Evolutionary conservation across 2,329 filamentous ascomycete species (phyloP).

Genomic region (Niveomyces coronatus): DNA sequence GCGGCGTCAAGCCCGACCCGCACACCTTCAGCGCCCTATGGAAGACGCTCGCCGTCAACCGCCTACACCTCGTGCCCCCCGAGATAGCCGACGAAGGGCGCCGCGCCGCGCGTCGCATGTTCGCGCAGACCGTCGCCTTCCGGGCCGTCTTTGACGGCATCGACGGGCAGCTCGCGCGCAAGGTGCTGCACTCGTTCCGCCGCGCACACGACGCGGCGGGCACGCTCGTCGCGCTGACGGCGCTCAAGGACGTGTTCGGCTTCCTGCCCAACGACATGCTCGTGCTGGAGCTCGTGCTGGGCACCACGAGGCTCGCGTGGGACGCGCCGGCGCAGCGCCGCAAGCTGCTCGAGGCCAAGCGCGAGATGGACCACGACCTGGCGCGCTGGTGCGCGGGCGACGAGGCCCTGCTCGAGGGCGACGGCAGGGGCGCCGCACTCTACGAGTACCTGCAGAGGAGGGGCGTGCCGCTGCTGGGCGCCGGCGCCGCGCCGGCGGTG

Average conservation of each 20-base stretch:
- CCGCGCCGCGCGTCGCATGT: slow-evolving; percentile 29
- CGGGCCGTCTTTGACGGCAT: slow-evolving; percentile 34
- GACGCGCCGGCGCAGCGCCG: slow-evolving; percentile 29
- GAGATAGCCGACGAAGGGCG: slow-evolving; percentile 21
- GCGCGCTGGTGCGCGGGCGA: slow-evolving; percentile 20
- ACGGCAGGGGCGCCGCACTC: slow-evolving; percentile 28
- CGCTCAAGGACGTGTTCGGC: slow-evolving; percentile 31
- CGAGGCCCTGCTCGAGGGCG: slow-evolving; percentile 24
- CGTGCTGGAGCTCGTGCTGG: slow-evolving; percentile 35
- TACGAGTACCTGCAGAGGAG: slow-evolving; percentile 32
- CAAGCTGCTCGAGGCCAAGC: slow-evolving; percentile 32
- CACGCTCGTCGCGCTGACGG: slow-evolving; percentile 34
- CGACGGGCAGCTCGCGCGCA: slow-evolving; percentile 37
- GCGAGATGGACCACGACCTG: slow-evolving; percentile 31
- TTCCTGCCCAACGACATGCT: slow-evolving; percentile 36
- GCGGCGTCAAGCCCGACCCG: slow-evolving; percentile 48
- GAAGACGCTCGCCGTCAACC: slow-evolving; percentile 45
- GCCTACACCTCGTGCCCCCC: slow-evolving; percentile 26
- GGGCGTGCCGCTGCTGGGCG: slow-evolving; percentile 22
- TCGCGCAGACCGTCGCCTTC: slow-evolving; percentile 39
- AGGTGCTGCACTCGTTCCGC: slow-evolving; percentile 41
- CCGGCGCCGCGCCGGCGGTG: slow-evolving; percentile 17
- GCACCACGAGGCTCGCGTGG: slow-evolving; percentile 33
- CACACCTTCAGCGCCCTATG: slow-evolving; percentile 62
- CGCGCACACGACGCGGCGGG: slow-evolving; percentile 33